Evolutionary conservation across 2,329 filamentous ascomycete genomes (phyloP).

Genomic region (Fusarium annulatum): DNA sequence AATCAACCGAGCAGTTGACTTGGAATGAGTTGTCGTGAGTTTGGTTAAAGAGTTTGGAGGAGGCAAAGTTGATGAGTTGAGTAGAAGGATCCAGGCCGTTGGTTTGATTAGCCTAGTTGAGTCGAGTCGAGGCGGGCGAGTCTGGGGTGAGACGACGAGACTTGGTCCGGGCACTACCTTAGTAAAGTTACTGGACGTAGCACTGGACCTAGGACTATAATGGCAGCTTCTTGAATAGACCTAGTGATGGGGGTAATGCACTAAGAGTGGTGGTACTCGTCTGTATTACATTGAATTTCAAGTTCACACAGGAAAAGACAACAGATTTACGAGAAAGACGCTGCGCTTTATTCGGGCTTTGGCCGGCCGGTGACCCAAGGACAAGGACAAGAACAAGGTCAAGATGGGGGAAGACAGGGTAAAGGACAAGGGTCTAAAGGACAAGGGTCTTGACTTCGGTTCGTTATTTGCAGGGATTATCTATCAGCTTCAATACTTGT

Average conservation of each 20-base stretch:
- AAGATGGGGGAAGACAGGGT: slow-evolving; percentile 24
- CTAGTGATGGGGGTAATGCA: neutral
- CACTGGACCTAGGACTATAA: neutral
- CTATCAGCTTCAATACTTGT: slow-evolving; percentile 1
- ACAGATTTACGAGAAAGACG: neutral
- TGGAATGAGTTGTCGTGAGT: neutral
- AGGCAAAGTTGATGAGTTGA: slow-evolving; percentile 28
- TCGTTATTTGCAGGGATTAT: neutral
- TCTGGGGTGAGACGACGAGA: slow-evolving; percentile 11
- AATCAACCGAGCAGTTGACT: neutral
- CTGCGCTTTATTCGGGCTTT: slow-evolving; percentile 32
- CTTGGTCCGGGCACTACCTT: neutral
- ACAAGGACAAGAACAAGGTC: neutral
- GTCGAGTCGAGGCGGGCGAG: neutral
- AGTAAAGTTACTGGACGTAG: neutral
- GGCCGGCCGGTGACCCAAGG: slow-evolving; percentile 12
- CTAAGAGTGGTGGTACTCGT: neutral
- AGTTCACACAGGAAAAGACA: neutral
- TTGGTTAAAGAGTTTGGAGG: slow-evolving; percentile 10
- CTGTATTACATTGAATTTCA: neutral
- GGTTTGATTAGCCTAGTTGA: slow-evolving; percentile 1
- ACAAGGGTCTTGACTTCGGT: neutral
- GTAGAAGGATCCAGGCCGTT: slow-evolving; percentile 13
- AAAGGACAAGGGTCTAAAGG: neutral
- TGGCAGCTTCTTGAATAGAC: neutral